Evolutionary conservation across 2,329 filamentous ascomycete genomes (phyloP).

Genomic region (Cordyceps cateniannulata): DNA sequence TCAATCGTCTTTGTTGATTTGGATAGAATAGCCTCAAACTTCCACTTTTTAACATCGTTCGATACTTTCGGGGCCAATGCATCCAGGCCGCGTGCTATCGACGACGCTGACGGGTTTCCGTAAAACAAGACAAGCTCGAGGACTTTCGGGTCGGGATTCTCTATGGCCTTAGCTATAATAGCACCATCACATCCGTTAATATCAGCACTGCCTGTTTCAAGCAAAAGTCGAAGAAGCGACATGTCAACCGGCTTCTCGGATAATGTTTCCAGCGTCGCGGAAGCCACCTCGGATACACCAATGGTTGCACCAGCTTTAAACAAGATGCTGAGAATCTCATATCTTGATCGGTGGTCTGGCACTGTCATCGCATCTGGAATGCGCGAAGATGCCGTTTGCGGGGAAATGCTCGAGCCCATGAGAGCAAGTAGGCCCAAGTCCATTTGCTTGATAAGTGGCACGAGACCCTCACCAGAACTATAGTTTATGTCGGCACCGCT

Average conservation of each 20-base stretch:
- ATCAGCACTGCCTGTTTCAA: slow-evolving; percentile 46
- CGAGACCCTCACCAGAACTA: slow-evolving; percentile 43
- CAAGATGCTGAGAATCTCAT: slow-evolving; percentile 41
- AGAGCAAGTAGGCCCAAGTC: slow-evolving; percentile 40
- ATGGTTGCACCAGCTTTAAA: slow-evolving; percentile 38
- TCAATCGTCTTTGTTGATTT: slow-evolving; percentile 36
- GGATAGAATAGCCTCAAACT: slow-evolving; percentile 41
- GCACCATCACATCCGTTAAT: slow-evolving; percentile 42
- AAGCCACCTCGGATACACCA: slow-evolving; percentile 35
- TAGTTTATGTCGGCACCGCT: slow-evolving; percentile 50
- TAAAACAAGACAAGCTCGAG: slow-evolving; percentile 40
- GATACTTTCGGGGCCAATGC: slow-evolving; percentile 37
- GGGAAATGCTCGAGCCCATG: slow-evolving; percentile 40
- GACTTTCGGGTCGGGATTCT: slow-evolving; percentile 40
- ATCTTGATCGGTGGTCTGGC: slow-evolving; percentile 34
- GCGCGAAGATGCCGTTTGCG: slow-evolving; percentile 40
- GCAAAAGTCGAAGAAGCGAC: slow-evolving; percentile 39
- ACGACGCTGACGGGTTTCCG: slow-evolving; percentile 37
- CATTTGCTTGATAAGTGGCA: slow-evolving; percentile 40
- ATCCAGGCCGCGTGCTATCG: slow-evolving; percentile 37
- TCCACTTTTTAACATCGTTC: slow-evolving; percentile 40
- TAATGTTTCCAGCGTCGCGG: slow-evolving; percentile 36
- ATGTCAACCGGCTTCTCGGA: slow-evolving; percentile 42
- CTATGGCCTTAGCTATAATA: slow-evolving; percentile 34
- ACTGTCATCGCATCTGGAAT: slow-evolving; percentile 42